phyloP scores from a whole-genome alignment of 2,329 filamentous ascomycete genomes.

The Exophiala sideris region DNA sequence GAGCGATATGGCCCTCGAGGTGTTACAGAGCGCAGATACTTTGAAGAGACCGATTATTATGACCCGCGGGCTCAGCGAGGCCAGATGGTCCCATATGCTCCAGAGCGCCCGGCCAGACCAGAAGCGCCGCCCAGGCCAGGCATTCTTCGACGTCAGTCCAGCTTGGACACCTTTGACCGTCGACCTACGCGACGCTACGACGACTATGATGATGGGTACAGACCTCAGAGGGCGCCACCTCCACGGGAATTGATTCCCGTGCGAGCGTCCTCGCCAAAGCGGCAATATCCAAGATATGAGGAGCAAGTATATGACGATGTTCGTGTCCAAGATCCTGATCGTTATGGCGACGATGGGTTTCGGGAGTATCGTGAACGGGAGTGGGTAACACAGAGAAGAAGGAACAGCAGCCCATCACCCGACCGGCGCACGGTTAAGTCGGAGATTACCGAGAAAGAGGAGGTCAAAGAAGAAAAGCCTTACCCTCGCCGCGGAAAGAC shows the following conservation, averaged over 20 bases:
- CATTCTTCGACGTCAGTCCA: conserved; percentile 77
- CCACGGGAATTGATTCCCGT: conserved; percentile 61
- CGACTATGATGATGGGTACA: conserved; percentile 33
- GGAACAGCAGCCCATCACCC: conserved; percentile 31
- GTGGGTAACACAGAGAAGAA: conserved; percentile 42
- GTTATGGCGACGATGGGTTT: conserved; percentile 69
- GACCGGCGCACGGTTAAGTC: conserved; percentile 25
- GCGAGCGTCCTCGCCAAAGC: conserved; percentile 58
- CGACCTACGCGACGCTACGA: conserved; percentile 57
- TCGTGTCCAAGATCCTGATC: conserved; percentile 63
- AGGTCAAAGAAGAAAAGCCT: conserved; percentile 49
- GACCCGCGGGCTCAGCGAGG: conserved; percentile 44
- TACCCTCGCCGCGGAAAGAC: conserved; percentile 87
- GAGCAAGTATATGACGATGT: conserved; percentile 65
- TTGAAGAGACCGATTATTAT: conserved; percentile 35
- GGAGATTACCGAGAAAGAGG: conserved; percentile 29
- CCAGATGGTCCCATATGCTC: conserved; percentile 55
- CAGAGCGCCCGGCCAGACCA: conserved; percentile 54
- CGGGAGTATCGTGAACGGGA: conserved; percentile 65
- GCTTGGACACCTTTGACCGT: conserved; percentile 85
- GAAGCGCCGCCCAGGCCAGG: conserved; percentile 59
- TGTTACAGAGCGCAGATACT: conserved; percentile 38
- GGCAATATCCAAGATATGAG: conserved; percentile 50
- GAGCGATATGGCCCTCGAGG: conserved; percentile 45
- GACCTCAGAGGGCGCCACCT: conserved; percentile 42